Evolutionary conservation across 2,329 filamentous ascomycete species (phyloP).

Genomic region (Onygena corvina): DNA sequence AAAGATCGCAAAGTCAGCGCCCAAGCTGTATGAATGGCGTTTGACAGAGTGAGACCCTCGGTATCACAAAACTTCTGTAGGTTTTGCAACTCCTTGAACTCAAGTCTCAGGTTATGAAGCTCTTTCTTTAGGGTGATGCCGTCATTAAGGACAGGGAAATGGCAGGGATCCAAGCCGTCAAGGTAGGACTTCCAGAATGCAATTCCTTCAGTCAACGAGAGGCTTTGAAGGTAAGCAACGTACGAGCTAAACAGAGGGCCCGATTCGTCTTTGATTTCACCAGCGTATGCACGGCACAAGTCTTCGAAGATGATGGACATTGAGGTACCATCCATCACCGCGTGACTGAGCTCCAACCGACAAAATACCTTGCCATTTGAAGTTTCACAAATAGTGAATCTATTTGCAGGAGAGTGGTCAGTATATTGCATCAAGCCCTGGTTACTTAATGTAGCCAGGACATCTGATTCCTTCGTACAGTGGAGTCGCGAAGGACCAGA

Average conservation of each 20-base stretch:
- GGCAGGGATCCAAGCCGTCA: conserved; percentile 24
- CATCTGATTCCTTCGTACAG: conserved; percentile 23
- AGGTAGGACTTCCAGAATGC: conserved; percentile 31
- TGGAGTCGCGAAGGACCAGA: conserved; percentile 22
- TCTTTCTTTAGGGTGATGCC: conserved; percentile 18
- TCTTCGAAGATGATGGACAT: conserved; percentile 40
- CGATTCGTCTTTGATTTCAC: conserved; percentile 27
- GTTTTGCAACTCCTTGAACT: conserved; percentile 21
- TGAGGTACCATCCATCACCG: conserved; percentile 41
- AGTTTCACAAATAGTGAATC: conserved; percentile 36
- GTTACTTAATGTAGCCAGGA: conserved; percentile 22
- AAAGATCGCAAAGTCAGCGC: conserved; percentile 48
- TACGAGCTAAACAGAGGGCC: conserved; percentile 29
- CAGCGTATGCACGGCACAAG: conserved; percentile 36
- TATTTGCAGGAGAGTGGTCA: conserved; percentile 31
- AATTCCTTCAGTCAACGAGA: conserved; percentile 21
- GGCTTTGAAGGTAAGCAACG: conserved; percentile 23
- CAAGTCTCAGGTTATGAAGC: conserved; percentile 24
- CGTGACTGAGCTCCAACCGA: conserved; percentile 42
- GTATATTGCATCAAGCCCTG: conserved; percentile 22
- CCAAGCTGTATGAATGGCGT: conserved; percentile 60
- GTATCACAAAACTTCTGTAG: conserved; percentile 32
- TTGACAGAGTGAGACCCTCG: conserved; percentile 38
- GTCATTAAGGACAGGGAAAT: conserved; percentile 29
- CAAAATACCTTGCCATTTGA: conserved; percentile 29